Conservation (phyloP, 2,329 filamentous ascomycete genomes). For the Penicillium sp. region DNA sequence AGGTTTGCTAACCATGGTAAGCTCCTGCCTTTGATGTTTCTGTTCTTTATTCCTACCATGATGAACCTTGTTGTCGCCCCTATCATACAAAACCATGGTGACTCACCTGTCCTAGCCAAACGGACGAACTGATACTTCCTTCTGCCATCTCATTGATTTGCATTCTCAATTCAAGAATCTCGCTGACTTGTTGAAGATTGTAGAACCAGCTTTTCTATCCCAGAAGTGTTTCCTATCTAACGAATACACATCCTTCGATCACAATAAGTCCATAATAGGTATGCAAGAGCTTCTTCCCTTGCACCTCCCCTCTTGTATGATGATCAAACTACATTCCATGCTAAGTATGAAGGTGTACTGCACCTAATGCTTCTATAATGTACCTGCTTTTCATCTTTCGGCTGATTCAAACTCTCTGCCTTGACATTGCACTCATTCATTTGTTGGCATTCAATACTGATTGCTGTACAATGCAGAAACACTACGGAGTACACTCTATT, state of each 20-base stretch:
- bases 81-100: slow-evolving; percentile 56
- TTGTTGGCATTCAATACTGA: slow-evolving; percentile 26
- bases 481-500: too few relatives aligned
- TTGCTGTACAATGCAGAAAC: slow-evolving; percentile 18
- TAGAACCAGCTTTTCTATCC: neutral
- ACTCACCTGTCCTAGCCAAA: slow-evolving; percentile 59
- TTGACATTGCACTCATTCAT: slow-evolving; percentile 15
- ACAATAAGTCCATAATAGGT: slow-evolving; percentile 15
- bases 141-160: slow-evolving; percentile 9
- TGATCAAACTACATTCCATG: slow-evolving; percentile 55
- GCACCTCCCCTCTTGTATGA: slow-evolving; percentile 40
- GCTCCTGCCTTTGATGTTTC: slow-evolving; percentile 12
- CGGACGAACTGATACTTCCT: slow-evolving; percentile 49
- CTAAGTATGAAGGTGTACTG: slow-evolving; percentile 54
- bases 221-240: too few relatives aligned
- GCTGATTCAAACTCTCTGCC: slow-evolving; percentile 42
- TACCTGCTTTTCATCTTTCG: slow-evolving; percentile 62
- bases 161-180: slow-evolving; percentile 9
- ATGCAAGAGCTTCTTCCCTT: slow-evolving; percentile 17
- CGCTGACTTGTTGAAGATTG: slow-evolving; percentile 27
- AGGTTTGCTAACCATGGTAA: slow-evolving; percentile 25
- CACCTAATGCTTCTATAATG: slow-evolving; percentile 51
- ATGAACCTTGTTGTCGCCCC: slow-evolving; percentile 59
- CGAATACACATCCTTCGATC: neutral
- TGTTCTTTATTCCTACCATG: slow-evolving; percentile 34